phyloP scores from a whole-genome alignment of 805 yeast species.

The Candida manassasensis region DNA sequence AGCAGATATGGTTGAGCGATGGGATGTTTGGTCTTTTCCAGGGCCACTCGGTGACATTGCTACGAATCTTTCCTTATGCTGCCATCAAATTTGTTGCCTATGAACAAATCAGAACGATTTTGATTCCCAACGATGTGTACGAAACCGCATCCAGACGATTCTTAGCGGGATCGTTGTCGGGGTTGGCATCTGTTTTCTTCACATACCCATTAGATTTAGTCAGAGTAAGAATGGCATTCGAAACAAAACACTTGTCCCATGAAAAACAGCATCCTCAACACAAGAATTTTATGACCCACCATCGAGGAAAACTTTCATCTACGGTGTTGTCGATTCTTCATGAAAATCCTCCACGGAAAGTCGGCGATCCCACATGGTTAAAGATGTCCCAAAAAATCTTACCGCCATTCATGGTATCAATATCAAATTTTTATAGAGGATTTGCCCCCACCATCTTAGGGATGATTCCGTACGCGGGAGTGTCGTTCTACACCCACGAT shows the following conservation, averaged over 20 bases:
- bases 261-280: conserved; percentile 18
- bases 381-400: conserved; percentile 26
- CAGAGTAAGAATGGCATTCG: conserved; percentile 88
- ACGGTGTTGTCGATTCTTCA: conserved; percentile 28
- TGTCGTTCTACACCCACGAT: conserved; percentile 93
- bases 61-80: conserved; percentile 93
- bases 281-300: conserved; percentile 22
- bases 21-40: conserved; percentile 83
- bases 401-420: conserved; percentile 28
- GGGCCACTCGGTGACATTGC: conserved; percentile 91
- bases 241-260: conserved; percentile 46
- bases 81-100: conserved; percentile 95
- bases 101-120: conserved; percentile 77
- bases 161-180: conserved; percentile 86
- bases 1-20: conserved; percentile 58
- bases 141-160: conserved; percentile 82
- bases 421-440: conserved; percentile 84
- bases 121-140: conserved; percentile 68
- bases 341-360: conserved; percentile 33
- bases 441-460: conserved; percentile 92
- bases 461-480: conserved; percentile 98
- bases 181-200: conserved; percentile 76
- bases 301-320: conserved; percentile 27
- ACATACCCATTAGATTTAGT: conserved; percentile 92
- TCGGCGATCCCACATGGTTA: conserved; percentile 36